Conservation (phyloP, 768 basidiomycete species). For the Suillus placidus region DNA sequence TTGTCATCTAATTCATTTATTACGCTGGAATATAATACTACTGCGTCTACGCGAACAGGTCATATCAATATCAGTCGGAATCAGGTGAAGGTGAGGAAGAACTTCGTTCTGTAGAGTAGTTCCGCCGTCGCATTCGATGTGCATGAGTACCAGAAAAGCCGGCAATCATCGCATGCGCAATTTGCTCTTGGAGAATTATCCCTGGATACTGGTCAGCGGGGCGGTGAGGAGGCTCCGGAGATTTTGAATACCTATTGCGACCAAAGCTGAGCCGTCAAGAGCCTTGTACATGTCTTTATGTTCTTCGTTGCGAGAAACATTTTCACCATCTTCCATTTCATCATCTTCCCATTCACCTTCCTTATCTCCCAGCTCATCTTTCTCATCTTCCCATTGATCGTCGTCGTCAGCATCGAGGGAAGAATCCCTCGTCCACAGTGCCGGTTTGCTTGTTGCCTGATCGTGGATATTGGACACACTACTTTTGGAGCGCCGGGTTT, state of each 20-base stretch:
- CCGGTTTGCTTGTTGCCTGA: conserved; percentile 1
- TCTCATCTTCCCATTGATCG: conserved; percentile 9
- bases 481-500: conserved; percentile 25
- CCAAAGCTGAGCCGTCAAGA: conserved; percentile 71
- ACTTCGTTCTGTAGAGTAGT: conserved; percentile 6
- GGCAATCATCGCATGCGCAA: conserved; percentile 37
- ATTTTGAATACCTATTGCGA: conserved; percentile 61
- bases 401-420: conserved; percentile 9
- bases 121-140: neutral
- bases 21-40: conserved; percentile 8
- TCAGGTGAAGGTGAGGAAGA: neutral
- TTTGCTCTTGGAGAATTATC: conserved; percentile 69
- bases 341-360: conserved; percentile 20
- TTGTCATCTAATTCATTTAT: conserved; percentile 9
- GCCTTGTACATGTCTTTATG: conserved; percentile 72
- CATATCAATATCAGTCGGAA: neutral
- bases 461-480: conserved; percentile 25
- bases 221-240: neutral
- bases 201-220: conserved; percentile 39
- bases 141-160: neutral
- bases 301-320: conserved; percentile 11
- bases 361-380: conserved; percentile 20
- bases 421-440: conserved; percentile 11
- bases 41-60: neutral
- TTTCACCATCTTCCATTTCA: conserved; percentile 13